A percentile compares a stretch with the other conserved stretches of the same genome.
Evolutionary conservation across 805 yeast species (phyloP).

Genomic region (Candida caryicola): DNA sequence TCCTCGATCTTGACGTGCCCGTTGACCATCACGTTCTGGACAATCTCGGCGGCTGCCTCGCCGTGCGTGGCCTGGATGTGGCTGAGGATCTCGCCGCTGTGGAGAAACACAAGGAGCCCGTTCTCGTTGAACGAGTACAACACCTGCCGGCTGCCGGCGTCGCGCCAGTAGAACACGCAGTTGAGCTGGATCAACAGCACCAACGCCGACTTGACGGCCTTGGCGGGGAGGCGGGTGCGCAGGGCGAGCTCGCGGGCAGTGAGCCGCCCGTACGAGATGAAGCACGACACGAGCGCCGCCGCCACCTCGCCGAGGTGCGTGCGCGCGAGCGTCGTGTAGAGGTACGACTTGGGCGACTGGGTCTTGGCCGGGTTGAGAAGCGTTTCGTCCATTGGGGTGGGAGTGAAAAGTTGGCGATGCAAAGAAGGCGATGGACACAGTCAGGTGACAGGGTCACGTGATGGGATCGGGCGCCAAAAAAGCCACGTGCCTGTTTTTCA

Average conservation of each 20-base stretch:
- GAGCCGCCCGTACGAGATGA: constrained; percentile 68
- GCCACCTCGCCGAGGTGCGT: constrained; percentile 72
- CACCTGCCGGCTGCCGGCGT: constrained; percentile 29
- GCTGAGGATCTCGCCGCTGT: constrained; percentile 72
- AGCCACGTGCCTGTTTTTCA: too few relatives aligned
- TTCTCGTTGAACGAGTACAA: constrained; percentile 61
- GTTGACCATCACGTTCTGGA: constrained; percentile 64
- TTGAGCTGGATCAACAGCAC: constrained; percentile 78
- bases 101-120: constrained; percentile 62
- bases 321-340: constrained; percentile 52
- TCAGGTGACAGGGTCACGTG: too few relatives aligned
- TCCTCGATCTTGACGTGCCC: constrained; percentile 66
- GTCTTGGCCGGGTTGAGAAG: constrained; percentile 37
- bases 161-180: constrained; percentile 67
- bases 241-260: constrained; percentile 52
- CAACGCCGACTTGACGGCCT: constrained; percentile 59
- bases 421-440: too few relatives aligned
- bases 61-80: constrained; percentile 48
- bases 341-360: constrained; percentile 60
- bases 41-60: constrained; percentile 50
- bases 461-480: too few relatives aligned
- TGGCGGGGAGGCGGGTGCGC: constrained; percentile 44
- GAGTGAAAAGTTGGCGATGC: too few relatives aligned
- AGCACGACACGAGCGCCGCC: constrained; percentile 53
- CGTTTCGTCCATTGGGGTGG: constrained; percentile 14